These are phyloP conservation scores for Lasiosphaeris hirsuta DNA, from an alignment of 495 filamentous ascomycete genomes.

Conservation along the genomic window DNA sequence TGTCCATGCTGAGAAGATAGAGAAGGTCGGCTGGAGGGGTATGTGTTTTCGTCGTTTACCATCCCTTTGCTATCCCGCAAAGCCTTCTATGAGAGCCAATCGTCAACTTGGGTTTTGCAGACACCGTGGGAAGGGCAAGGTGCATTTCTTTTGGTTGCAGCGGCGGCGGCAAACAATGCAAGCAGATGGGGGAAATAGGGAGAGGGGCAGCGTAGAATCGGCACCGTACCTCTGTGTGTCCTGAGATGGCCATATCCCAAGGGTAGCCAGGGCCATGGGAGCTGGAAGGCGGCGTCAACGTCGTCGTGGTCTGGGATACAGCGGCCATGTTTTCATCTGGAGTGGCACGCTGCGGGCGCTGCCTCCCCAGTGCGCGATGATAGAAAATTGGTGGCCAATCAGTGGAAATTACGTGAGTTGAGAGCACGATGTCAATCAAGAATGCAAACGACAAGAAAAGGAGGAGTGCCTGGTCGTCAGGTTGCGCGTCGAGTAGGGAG, in stretches of 20 bases:
- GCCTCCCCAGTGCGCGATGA: constrained; percentile 5
- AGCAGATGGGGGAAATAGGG: not conserved
- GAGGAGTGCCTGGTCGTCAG: not conserved
- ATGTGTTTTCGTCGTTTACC: constrained; percentile 15
- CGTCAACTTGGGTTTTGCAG: not conserved
- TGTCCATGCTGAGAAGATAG: constrained; percentile 35
- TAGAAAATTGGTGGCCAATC: not conserved
- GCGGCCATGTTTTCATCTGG: constrained; percentile 46
- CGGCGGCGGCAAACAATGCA: not conserved
- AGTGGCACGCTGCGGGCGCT: constrained; percentile 14
- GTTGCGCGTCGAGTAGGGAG: not conserved
- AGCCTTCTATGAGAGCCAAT: constrained; percentile 12
- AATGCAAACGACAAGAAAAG: not conserved
- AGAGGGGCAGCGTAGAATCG: constrained; percentile 1
- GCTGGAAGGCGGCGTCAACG: constrained; percentile 50
- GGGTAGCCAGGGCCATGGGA: constrained; percentile 46
- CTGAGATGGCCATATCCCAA: constrained; percentile 49
- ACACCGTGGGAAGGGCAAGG: too few relatives aligned
- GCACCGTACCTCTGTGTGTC: constrained; percentile 37
- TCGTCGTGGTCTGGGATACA: constrained; percentile 48
- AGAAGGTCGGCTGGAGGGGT: constrained; percentile 16
- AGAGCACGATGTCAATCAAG: not conserved
- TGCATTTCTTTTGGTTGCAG: not conserved
- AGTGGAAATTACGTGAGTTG: constrained; percentile 10
- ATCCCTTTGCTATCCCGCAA: constrained; percentile 19